Conservation (phyloP, 768 basidiomycete genomes). For the Tricholoma furcatifolium region DNA sequence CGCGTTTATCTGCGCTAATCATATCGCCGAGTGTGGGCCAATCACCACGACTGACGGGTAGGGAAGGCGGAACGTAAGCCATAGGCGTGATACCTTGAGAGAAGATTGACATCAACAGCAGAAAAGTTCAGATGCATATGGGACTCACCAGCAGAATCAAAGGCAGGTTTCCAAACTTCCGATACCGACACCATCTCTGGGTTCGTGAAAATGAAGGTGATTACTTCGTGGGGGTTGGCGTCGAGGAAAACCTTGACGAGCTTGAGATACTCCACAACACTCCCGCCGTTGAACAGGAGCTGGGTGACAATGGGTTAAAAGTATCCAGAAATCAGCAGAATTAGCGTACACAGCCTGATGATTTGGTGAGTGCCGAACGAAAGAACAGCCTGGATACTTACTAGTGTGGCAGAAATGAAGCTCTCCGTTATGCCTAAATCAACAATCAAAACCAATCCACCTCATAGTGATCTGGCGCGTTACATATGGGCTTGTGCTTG, state of each 20-base stretch:
- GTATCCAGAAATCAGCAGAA: constrained; percentile 9
- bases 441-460: background rate
- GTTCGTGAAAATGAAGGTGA: constrained; percentile 68
- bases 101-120: background rate
- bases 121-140: background rate
- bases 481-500: constrained; percentile 30
- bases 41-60: constrained; percentile 39
- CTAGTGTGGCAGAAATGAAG: constrained; percentile 2
- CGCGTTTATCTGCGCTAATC: constrained; percentile 53
- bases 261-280: constrained; percentile 46
- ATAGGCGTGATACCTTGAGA: constrained; percentile 36
- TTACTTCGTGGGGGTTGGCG: constrained; percentile 62
- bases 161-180: constrained; percentile 50
- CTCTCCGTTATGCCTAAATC: background rate
- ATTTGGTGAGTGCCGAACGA: background rate
- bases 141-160: constrained; percentile 44
- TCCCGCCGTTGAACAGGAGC: constrained; percentile 54
- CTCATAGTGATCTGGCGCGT: background rate
- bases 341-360: background rate
- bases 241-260: constrained; percentile 55
- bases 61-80: constrained; percentile 51
- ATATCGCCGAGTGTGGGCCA: constrained; percentile 67
- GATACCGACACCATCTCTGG: constrained; percentile 51
- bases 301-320: constrained; percentile 9
- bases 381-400: background rate